Percentiles rank a stretch among this genome's conserved stretches.
Conservation (phyloP, 2,329 filamentous ascomycete species). For the Botrytis byssoidea region DNA sequence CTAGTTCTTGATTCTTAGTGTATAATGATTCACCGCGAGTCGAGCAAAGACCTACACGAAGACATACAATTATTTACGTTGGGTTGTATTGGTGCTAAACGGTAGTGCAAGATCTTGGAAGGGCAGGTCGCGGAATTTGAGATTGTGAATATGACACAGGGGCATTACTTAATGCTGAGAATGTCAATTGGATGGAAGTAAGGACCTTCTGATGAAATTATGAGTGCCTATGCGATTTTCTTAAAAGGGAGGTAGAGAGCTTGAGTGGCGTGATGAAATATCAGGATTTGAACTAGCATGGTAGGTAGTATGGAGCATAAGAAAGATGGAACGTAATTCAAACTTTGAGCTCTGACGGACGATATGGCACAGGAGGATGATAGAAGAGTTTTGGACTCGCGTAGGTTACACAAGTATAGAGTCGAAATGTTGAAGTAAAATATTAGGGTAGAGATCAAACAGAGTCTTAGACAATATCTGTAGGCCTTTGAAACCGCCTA, state of each 20-base stretch:
- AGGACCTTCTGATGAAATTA: not conserved
- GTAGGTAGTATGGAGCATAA: not conserved
- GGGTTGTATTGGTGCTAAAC: not conserved
- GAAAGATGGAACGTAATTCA: not conserved
- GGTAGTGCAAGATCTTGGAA: not conserved
- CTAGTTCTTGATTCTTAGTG: not conserved
- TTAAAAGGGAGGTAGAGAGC: not conserved
- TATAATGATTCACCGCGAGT: not conserved
- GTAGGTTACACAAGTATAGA: not conserved
- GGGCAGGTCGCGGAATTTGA: not conserved
- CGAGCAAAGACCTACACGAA: not conserved
- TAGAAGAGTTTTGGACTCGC: not conserved
- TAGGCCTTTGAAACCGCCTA: not conserved
- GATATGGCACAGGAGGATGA: not conserved
- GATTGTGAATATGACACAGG: not conserved
- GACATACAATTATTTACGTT: accelerated
- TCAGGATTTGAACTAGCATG: not conserved
- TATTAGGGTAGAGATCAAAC: not conserved
- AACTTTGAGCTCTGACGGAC: not conserved
- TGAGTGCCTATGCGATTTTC: not conserved
- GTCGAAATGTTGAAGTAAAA: not conserved
- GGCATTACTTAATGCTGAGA: not conserved
- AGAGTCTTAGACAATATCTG: not conserved
- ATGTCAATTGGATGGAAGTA: not conserved
- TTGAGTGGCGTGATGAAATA: not conserved